Evolutionary conservation across 768 basidiomycete species (phyloP).

Genomic region (Calocera viscosa): DNA sequence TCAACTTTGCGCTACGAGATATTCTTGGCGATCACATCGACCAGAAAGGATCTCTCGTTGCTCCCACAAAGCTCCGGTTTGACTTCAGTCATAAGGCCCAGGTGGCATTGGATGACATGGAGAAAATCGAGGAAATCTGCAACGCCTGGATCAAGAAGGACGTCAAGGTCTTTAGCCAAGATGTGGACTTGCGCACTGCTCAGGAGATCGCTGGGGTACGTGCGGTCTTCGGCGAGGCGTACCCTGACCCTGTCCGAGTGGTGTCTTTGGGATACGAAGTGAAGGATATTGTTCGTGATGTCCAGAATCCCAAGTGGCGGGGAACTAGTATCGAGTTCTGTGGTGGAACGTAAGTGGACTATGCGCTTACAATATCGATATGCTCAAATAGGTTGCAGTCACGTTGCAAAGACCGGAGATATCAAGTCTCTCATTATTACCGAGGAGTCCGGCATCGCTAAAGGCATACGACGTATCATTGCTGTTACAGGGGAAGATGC

Average conservation of each 20-base stretch:
- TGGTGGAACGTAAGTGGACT: conserved; percentile 74
- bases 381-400: conserved; percentile 34
- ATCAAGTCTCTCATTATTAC: conserved; percentile 93
- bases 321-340: conserved; percentile 91
- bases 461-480: conserved; percentile 88
- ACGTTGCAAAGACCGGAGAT: conserved; percentile 91
- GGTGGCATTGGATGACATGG: conserved; percentile 61
- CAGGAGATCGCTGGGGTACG: conserved; percentile 84
- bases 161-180: conserved; percentile 78
- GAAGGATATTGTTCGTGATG: conserved; percentile 72
- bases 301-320: conserved; percentile 84
- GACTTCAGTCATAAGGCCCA: conserved; percentile 95
- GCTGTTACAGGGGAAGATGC: conserved; percentile 95
- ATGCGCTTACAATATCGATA: not conserved
- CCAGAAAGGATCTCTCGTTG: conserved; percentile 95
- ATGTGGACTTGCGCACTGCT: conserved; percentile 63
- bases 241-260: conserved; percentile 94
- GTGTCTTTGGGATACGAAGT: conserved; percentile 81
- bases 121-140: conserved; percentile 71
- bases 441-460: conserved; percentile 95
- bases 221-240: conserved; percentile 95
- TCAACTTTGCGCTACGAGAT: conserved; percentile 87
- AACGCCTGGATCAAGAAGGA: conserved; percentile 84
- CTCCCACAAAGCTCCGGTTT: conserved; percentile 89
- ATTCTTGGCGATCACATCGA: conserved; percentile 94